A percentile compares a stretch with the other conserved stretches of the same genome.
Conservation (phyloP, 257 asterid species). For the Capsicum pubescens region DNA sequence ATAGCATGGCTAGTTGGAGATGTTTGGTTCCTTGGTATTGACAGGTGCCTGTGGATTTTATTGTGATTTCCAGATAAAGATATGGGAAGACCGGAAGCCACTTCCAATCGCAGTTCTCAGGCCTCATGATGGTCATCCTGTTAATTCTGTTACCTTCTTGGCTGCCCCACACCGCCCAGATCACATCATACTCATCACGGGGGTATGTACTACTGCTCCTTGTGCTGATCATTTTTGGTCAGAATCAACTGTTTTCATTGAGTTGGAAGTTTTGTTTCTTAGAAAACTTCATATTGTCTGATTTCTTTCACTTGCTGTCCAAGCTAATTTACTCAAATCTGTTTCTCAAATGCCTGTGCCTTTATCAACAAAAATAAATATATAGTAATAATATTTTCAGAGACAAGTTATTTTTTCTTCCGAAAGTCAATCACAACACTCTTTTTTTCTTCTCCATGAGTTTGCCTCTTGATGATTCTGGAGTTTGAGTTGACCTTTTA, state of each 20-base stretch:
- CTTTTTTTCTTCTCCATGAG: constrained; percentile 20
- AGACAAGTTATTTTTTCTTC: background rate
- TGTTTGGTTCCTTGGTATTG: constrained; percentile 7
- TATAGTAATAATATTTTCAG: background rate
- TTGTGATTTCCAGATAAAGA: constrained; percentile 68
- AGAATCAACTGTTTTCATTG: background rate
- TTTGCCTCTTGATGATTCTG: constrained; percentile 27
- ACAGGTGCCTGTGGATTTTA: background rate
- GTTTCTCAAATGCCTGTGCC: constrained; percentile 11
- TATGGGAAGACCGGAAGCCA: constrained; percentile 93
- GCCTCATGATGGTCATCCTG: constrained; percentile 97
- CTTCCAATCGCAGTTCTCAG: constrained; percentile 85
- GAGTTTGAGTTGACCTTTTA: constrained; percentile 18
- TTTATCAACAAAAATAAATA: background rate
- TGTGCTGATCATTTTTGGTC: background rate
- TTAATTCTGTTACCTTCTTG: constrained; percentile 92
- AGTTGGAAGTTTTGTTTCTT: background rate
- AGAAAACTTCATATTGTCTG: background rate
- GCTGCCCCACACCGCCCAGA: constrained; percentile 88
- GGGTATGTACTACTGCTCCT: constrained; percentile 55
- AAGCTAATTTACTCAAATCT: background rate
- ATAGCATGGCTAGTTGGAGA: constrained; percentile 5
- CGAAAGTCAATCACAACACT: constrained; percentile 1
- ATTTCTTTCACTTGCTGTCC: constrained; percentile 5
- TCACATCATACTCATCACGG: constrained; percentile 93